phyloP scores from a whole-genome alignment of 2,329 filamentous ascomycete species.

The Botryotinia calthae region DNA sequence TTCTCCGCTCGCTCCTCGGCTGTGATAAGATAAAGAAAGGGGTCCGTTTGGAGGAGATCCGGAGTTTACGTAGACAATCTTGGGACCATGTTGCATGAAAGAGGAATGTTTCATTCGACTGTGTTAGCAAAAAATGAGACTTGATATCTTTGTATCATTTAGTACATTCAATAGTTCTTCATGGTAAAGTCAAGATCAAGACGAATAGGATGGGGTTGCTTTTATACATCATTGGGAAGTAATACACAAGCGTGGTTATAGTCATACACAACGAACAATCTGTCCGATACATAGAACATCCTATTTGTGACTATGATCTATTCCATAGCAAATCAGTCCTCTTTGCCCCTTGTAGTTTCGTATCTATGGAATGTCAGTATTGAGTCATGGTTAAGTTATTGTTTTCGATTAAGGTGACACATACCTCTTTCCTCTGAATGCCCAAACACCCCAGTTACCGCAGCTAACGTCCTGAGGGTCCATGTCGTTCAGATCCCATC shows the following conservation, averaged over 20 bases:
- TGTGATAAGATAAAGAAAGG: conserved; percentile 22
- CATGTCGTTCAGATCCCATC: conserved; percentile 96
- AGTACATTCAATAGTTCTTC: background rate
- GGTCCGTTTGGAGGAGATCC: conserved; percentile 30
- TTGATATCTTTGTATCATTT: background rate
- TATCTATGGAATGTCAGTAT: conserved; percentile 34
- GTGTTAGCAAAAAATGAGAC: background rate
- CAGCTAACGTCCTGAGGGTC: conserved; percentile 93
- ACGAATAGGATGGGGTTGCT: background rate
- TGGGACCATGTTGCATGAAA: background rate
- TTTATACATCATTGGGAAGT: conserved; percentile 4
- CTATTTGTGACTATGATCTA: background rate
- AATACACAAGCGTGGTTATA: background rate
- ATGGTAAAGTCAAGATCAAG: background rate
- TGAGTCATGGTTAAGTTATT: background rate
- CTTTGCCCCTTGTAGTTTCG: conserved; percentile 36
- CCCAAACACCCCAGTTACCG: conserved; percentile 97
- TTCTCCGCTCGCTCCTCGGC: conserved; percentile 6
- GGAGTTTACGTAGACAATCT: background rate
- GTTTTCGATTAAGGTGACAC: conserved; percentile 30
- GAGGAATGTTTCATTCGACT: background rate
- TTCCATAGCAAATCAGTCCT: conserved; percentile 15
- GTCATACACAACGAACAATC: background rate
- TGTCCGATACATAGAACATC: background rate
- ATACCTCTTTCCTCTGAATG: conserved; percentile 94